These are phyloP conservation scores for Geranomyces michiganensis DNA, from an alignment of 192 early-diverging fungal genomes.

Conservation along the genomic window DNA sequence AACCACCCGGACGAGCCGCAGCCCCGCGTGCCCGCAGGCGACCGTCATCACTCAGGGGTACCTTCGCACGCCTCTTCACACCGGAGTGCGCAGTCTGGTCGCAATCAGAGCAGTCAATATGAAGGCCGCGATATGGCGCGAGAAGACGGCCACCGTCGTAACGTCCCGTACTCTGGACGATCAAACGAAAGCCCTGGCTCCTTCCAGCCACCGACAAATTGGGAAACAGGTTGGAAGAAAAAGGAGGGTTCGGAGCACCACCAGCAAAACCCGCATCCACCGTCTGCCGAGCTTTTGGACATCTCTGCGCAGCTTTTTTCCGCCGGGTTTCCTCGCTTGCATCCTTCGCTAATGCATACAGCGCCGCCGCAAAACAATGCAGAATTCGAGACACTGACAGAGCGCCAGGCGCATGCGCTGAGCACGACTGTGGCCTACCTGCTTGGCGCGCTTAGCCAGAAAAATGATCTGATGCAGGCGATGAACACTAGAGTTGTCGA, in stretches of 20 bases:
- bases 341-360: slow-evolving; percentile 26
- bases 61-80: background rate
- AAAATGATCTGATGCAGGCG: slow-evolving; percentile 16
- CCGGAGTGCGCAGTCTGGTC: background rate
- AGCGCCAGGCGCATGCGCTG: slow-evolving; percentile 19
- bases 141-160: no score
- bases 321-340: slow-evolving; percentile 38
- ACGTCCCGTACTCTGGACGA: no score
- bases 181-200: background rate
- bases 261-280: background rate
- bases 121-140: no score
- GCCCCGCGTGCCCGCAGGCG: no score
- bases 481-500: slow-evolving; percentile 29
- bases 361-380: background rate
- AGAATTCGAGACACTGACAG: background rate
- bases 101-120: background rate
- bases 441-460: slow-evolving; percentile 1
- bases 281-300: slow-evolving; percentile 1
- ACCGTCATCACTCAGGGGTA: no score
- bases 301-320: slow-evolving; percentile 25
- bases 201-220: no score
- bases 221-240: no score
- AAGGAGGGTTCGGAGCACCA: background rate
- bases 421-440: background rate
- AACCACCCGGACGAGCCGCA: no score